Evolutionary conservation across 495 filamentous ascomycete species (phyloP).

Genomic region (Aspergillus leporis): DNA sequence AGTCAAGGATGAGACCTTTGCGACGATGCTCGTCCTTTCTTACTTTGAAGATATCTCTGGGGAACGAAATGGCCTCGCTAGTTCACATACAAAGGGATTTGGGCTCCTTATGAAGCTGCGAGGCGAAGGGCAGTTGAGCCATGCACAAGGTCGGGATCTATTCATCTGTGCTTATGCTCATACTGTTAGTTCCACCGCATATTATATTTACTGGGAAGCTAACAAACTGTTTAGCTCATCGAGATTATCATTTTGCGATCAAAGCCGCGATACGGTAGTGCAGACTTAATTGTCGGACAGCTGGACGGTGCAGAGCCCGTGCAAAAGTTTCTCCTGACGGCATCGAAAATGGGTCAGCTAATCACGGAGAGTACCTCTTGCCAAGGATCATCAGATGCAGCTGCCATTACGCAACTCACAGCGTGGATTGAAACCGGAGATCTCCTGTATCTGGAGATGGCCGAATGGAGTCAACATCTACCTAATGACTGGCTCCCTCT

Average conservation of each 20-base stretch:
- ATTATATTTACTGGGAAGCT: not conserved
- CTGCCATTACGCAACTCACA: constrained; percentile 20
- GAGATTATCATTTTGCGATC: constrained; percentile 41
- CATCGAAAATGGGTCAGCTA: constrained; percentile 36
- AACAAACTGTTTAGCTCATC: constrained; percentile 29
- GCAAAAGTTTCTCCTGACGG: constrained; percentile 37
- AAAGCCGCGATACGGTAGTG: constrained; percentile 30
- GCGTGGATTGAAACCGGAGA: constrained; percentile 28
- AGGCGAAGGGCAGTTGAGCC: constrained; percentile 32
- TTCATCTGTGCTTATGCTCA: constrained; percentile 46
- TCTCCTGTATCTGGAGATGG: constrained; percentile 34
- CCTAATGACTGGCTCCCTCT: constrained; percentile 43
- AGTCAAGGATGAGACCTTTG: constrained; percentile 44
- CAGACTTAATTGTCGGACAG: constrained; percentile 32
- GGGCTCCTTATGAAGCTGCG: constrained; percentile 42
- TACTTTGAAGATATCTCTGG: constrained; percentile 45
- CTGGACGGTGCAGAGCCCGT: constrained; percentile 36
- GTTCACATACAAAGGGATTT: constrained; percentile 46
- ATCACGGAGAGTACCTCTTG: constrained; percentile 26
- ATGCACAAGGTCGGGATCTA: constrained; percentile 40
- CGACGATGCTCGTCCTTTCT: constrained; percentile 40
- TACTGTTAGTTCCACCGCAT: constrained; percentile 28
- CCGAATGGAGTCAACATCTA: constrained; percentile 35
- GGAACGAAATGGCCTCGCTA: constrained; percentile 39
- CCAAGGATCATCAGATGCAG: constrained; percentile 18